A percentile compares a stretch with the other conserved stretches of the same genome.
These are phyloP conservation scores for Euphorbia tirucalli DNA, from an alignment of 345 rosid genomes.

Conservation along the genomic window DNA sequence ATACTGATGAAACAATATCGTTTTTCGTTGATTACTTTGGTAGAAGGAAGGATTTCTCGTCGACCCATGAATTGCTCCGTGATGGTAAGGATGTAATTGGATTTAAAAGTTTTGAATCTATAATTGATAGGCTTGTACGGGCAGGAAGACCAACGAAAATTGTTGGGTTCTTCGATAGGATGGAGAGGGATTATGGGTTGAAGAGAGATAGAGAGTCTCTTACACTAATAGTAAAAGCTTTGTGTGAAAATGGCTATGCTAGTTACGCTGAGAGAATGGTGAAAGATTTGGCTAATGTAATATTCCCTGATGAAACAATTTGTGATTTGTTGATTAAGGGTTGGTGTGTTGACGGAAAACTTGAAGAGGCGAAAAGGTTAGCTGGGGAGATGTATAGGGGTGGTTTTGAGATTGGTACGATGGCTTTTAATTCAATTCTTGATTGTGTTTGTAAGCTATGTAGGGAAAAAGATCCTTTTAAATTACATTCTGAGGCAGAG, in stretches of 20 bases:
- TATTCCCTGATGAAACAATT: conserved; percentile 76
- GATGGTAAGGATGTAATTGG: conserved; percentile 53
- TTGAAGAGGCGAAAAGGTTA: conserved; percentile 85
- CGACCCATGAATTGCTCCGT: conserved; percentile 56
- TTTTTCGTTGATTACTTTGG: conserved; percentile 77
- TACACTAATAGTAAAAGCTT: conserved; percentile 56
- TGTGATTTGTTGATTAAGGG: conserved; percentile 88
- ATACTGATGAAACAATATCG: conserved; percentile 73
- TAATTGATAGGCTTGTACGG: conserved; percentile 66
- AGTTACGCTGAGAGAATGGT: conserved; percentile 87
- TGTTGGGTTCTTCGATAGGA: conserved; percentile 64
- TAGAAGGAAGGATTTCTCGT: conserved; percentile 89
- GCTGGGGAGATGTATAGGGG: conserved; percentile 94
- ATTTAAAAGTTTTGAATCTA: conserved; percentile 45
- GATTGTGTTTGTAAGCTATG: conserved; percentile 92
- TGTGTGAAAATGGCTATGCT: conserved; percentile 67
- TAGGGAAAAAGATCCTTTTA: conserved; percentile 74
- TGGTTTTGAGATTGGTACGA: conserved; percentile 76
- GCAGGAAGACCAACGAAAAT: conserved; percentile 76
- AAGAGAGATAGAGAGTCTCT: conserved; percentile 68
- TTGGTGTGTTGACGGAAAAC: conserved; percentile 82
- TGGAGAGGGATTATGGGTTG: conserved; percentile 74
- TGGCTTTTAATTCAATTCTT: conserved; percentile 67
- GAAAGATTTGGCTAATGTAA: conserved; percentile 68
- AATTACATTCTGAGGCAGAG: conserved; percentile 61